These are phyloP conservation scores for Tricholoma saponaceum DNA, from an alignment of 768 basidiomycete species.

Conservation along the genomic window DNA sequence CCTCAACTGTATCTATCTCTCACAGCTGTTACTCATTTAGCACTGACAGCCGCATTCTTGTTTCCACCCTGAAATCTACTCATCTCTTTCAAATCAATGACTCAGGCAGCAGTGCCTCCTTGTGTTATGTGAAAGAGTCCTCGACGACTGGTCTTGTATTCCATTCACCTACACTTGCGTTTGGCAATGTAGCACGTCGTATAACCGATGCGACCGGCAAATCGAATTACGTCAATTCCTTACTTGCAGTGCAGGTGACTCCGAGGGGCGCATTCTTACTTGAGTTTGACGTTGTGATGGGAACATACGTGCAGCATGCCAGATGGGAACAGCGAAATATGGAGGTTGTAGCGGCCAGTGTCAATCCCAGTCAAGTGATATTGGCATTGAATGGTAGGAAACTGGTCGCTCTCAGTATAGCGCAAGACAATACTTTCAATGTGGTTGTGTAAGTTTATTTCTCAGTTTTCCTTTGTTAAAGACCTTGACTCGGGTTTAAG, in stretches of 20 bases:
- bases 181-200: conserved; percentile 49
- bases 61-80: conserved; percentile 55
- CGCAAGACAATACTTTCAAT: conserved; percentile 32
- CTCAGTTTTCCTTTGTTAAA: neutral
- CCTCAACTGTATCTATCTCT: conserved; percentile 5
- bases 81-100: conserved; percentile 48
- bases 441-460: conserved; percentile 24
- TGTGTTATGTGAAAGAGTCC: conserved; percentile 33
- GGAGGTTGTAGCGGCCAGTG: conserved; percentile 63
- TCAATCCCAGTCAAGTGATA: conserved; percentile 66
- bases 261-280: conserved; percentile 49
- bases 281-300: conserved; percentile 45
- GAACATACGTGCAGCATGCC: conserved; percentile 36
- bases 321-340: conserved; percentile 30
- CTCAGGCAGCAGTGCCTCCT: conserved; percentile 33
- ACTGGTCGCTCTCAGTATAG: conserved; percentile 47
- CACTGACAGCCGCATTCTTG: conserved; percentile 50
- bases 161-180: conserved; percentile 55
- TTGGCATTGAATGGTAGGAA: conserved; percentile 54
- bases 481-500: neutral
- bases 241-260: conserved; percentile 73
- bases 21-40: conserved; percentile 27
- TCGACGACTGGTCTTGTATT: conserved; percentile 40
- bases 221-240: conserved; percentile 38
- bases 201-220: conserved; percentile 23